Conservation (phyloP, 176 grass and related monocot genomes). For the maize (Zea mays) region Zm-B73-REFERENCE-NAM-5.0 NC_050096.1:7133501-7134000, state of each 20-base stretch:
- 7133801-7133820: neutral
- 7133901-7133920: neutral
- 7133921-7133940: neutral
- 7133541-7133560: neutral
- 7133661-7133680: slow-evolving; percentile 25
- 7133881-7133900: neutral
- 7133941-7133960: slow-evolving; percentile 10
- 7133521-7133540: neutral
- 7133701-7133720: slow-evolving; percentile 10
- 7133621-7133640: neutral
- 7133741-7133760: neutral
- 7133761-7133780: neutral
- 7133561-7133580: neutral
- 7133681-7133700: neutral
- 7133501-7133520: neutral
- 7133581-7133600: neutral
- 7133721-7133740: neutral
- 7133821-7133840: neutral
- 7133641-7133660: neutral
- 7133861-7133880: neutral
- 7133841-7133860: neutral
- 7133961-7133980: neutral
- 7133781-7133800: neutral
- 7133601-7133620: neutral
- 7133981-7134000: neutral